Evolutionary conservation across 2,329 filamentous ascomycete species (phyloP).

Genomic region (Fusarium lateritium): DNA sequence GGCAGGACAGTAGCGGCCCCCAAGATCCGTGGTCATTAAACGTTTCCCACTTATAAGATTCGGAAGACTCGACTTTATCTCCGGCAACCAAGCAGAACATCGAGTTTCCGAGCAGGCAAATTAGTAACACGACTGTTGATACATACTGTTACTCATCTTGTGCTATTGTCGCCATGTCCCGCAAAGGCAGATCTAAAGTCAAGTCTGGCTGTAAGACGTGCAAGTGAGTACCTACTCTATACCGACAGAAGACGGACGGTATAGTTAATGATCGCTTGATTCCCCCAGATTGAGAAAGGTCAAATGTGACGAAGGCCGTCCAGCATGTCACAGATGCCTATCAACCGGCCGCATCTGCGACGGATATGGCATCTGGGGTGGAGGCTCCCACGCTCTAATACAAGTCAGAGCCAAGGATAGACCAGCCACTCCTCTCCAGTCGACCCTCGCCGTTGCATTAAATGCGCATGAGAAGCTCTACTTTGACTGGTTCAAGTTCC

Average conservation of each 20-base stretch:
- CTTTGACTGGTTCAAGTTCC: constrained; percentile 53
- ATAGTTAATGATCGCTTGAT: neutral
- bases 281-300: constrained; percentile 35
- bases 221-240: constrained; percentile 29
- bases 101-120: constrained; percentile 45
- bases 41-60: constrained; percentile 29
- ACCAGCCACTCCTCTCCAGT: constrained; percentile 5
- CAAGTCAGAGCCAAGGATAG: neutral
- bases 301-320: constrained; percentile 39
- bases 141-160: neutral
- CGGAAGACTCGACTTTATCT: constrained; percentile 2
- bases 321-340: constrained; percentile 37
- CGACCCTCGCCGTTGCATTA: constrained; percentile 14
- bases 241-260: neutral
- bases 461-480: constrained; percentile 28
- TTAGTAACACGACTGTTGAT: neutral
- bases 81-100: constrained; percentile 34
- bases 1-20: constrained; percentile 15
- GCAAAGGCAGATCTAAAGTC: constrained; percentile 37
- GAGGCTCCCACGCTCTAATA: constrained; percentile 25
- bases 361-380: constrained; percentile 43
- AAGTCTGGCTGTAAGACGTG: constrained; percentile 42
- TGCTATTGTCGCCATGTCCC: constrained; percentile 1
- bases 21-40: constrained; percentile 2
- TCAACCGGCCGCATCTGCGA: constrained; percentile 39